Percentiles rank a stretch among this genome's conserved stretches.
Evolutionary conservation across 139 green algal species (phyloP).

Genomic region (Chlorella ohadii): DNA sequence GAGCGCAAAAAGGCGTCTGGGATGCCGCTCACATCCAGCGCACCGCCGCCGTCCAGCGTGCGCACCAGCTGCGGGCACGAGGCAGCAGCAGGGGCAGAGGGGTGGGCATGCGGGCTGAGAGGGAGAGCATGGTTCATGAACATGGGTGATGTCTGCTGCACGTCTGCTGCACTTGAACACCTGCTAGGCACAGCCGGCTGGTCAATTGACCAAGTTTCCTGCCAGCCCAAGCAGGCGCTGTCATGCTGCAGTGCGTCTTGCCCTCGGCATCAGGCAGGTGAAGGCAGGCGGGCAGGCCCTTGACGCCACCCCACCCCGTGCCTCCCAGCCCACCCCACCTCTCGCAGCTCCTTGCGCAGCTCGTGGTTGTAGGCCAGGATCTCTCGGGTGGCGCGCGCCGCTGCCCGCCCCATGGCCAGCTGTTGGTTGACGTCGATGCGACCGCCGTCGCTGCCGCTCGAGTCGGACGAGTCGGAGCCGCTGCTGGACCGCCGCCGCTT

Average conservation of each 20-base stretch:
- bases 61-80: constrained; percentile 35
- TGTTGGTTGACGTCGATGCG: constrained; percentile 25
- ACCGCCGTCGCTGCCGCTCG: background rate
- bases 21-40: constrained; percentile 51
- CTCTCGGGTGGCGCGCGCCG: constrained; percentile 31
- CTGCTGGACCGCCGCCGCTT: background rate
- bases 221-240: too few species aligned
- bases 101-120: background rate
- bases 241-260: too few species aligned
- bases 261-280: too few species aligned
- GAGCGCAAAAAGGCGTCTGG: constrained; percentile 36
- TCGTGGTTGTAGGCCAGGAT: constrained; percentile 39
- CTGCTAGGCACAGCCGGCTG: background rate
- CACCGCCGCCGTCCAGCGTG: constrained; percentile 47
- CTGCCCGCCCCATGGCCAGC: constrained; percentile 35
- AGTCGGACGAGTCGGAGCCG: background rate
- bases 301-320: background rate
- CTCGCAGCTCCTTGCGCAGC: constrained; percentile 42
- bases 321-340: constrained; percentile 16
- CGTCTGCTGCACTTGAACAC: too few species aligned
- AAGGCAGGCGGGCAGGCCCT: too few species aligned
- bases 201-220: too few species aligned
- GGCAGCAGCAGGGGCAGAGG: background rate
- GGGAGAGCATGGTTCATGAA: background rate
- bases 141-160: too few species aligned